Percentiles rank a stretch among this genome's conserved stretches.
phyloP scores from a whole-genome alignment of 2,329 filamentous ascomycete species.

The Fusarium luffae region DNA sequence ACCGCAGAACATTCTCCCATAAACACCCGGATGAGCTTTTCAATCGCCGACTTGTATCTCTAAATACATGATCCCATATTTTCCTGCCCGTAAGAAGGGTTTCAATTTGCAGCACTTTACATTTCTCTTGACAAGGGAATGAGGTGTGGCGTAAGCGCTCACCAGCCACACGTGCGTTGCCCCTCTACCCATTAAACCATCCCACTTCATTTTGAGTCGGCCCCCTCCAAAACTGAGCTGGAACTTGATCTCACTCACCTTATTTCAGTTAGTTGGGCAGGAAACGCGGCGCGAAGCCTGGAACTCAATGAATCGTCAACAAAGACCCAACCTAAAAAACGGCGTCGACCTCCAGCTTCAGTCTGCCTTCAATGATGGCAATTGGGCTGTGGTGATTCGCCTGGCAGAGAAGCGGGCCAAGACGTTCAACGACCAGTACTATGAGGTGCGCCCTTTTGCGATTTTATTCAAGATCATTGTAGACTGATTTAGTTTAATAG shows the following conservation, averaged over 20 bases:
- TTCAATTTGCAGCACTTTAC: neutral
- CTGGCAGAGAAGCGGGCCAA: slow-evolving; percentile 64
- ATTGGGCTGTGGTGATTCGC: slow-evolving; percentile 63
- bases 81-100: neutral
- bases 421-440: slow-evolving; percentile 65
- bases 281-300: slow-evolving; percentile 17
- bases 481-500: slow-evolving; percentile 45
- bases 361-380: slow-evolving; percentile 64
- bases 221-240: slow-evolving; percentile 36
- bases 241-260: slow-evolving; percentile 33
- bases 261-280: slow-evolving; percentile 19
- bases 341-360: slow-evolving; percentile 66
- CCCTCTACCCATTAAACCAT: slow-evolving; percentile 28
- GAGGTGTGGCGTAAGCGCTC: slow-evolving; percentile 11
- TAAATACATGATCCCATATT: fast-evolving
- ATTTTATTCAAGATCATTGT: neutral
- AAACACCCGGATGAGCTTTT: fast-evolving
- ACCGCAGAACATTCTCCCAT: neutral
- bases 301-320: slow-evolving; percentile 50
- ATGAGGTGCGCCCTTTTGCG: slow-evolving; percentile 55
- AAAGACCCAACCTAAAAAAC: slow-evolving; percentile 57
- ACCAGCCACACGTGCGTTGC: slow-evolving; percentile 23
- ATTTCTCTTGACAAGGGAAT: neutral
- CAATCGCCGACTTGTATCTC: fast-evolving
- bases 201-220: slow-evolving; percentile 38